Base-by-base conservation (phyloP, 441 rosid genomes). In the Geranium incanum region DNA sequence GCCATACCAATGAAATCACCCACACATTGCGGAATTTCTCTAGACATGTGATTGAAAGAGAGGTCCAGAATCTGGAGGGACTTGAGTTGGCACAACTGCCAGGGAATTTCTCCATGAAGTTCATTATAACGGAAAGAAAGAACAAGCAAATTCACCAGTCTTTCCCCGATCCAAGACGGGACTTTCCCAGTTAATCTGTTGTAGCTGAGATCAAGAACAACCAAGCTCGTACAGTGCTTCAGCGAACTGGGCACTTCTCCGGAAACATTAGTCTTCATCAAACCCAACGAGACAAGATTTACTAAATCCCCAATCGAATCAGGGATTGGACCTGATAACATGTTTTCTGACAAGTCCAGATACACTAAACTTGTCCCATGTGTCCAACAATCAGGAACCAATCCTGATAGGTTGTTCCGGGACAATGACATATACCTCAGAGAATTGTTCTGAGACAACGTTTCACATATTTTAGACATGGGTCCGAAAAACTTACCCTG, bases 241-340 rank as follows among this genome's bases (percentile, higher is more conserved):
- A 68, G 23, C 11, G 70, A 68, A 7, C 36, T 18, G 21, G 75
- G 75, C 19, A 72, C 52, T 8, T 19, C 36, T 12, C 75, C 70
- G 1, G 64, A 41, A 4, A 72, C 6, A n/a, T 66, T 18, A 63
- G 68, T 68, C 1, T 52, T 37, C 6, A 8, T 33, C 38, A 68
- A 65, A 52, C 15, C 2, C 15, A 68, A 12, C 0, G 33, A 33
- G 0, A 5, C 0, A 5, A 74, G 59, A 21, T 0, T 33, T 0
- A 21, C 2, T 0, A 9, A 4, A 9, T n/a, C 4, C 13, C 41
- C 67, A 5, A 68, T 41, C 7, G 43, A 15, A 37, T 33, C 36
- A 0, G 76, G 69, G 11, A 74, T 68, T 5, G 15, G 13, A 4
- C 72, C 69, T 5, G 65, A 74, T 8, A 74, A 36, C 4, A 15